These are phyloP conservation scores for Penicillium sumatraense DNA, from an alignment of 2,329 filamentous ascomycete species.

Conservation along the genomic window DNA sequence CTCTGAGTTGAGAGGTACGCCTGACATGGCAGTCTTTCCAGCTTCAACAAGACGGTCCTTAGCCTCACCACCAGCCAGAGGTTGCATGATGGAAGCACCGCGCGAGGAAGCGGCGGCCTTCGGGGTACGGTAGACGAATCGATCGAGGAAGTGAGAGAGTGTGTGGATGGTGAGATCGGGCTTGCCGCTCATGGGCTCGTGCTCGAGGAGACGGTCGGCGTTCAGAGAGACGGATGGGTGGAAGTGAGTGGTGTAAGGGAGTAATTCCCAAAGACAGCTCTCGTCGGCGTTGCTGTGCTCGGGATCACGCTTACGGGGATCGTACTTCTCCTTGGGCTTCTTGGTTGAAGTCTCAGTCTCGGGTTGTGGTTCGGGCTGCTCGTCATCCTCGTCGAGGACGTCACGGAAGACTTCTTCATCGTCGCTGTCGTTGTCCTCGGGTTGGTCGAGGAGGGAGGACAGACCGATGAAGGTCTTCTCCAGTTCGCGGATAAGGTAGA, in stretches of 20 bases:
- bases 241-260: slow-evolving; percentile 78
- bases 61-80: slow-evolving; percentile 69
- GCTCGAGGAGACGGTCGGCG: slow-evolving; percentile 71
- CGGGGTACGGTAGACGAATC: slow-evolving; percentile 96
- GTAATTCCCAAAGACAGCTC: slow-evolving; percentile 89
- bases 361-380: slow-evolving; percentile 29
- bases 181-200: slow-evolving; percentile 77
- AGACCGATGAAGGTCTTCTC: slow-evolving; percentile 80
- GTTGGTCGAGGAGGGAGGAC: slow-evolving; percentile 75
- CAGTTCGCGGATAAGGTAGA: slow-evolving; percentile 85
- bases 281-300: slow-evolving; percentile 91
- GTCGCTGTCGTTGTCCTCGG: slow-evolving; percentile 77
- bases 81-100: slow-evolving; percentile 96
- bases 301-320: slow-evolving; percentile 88
- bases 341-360: slow-evolving; percentile 27
- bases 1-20: slow-evolving; percentile 78
- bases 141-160: slow-evolving; percentile 92
- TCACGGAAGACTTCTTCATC: slow-evolving; percentile 71
- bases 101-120: slow-evolving; percentile 69
- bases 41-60: slow-evolving; percentile 65
- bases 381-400: slow-evolving; percentile 61
- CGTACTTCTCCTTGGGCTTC: slow-evolving; percentile 61
- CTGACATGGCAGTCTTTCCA: slow-evolving; percentile 60
- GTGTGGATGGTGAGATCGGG: slow-evolving; percentile 89
- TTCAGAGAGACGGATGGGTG: slow-evolving; percentile 92